Percentiles rank a stretch among this genome's conserved stretches.
phyloP scores from a whole-genome alignment of 345 rosid genomes.

The Eutrema yunnanense region DNA sequence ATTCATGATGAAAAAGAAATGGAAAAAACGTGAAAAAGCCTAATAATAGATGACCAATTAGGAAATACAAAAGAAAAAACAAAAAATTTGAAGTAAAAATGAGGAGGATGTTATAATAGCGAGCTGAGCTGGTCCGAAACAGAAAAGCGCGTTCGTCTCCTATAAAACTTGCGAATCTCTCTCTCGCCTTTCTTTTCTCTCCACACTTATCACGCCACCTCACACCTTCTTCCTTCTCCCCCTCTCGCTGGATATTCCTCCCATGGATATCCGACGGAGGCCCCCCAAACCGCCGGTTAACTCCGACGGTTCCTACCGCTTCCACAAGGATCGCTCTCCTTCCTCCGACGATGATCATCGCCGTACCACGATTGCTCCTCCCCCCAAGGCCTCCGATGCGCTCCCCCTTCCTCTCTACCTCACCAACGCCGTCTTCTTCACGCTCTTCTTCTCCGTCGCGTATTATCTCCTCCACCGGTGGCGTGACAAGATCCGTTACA shows the following conservation, averaged over 20 bases:
- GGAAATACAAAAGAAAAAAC: background rate
- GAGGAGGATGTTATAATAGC: too few species aligned
- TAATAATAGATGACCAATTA: slow-evolving; percentile 7
- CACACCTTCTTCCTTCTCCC: background rate
- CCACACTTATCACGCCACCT: slow-evolving; percentile 26
- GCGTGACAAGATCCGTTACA: slow-evolving; percentile 91
- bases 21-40: background rate
- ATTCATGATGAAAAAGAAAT: background rate
- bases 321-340: background rate
- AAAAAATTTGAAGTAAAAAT: too few species aligned
- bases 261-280: slow-evolving; percentile 58
- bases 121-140: background rate
- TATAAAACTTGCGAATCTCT: slow-evolving; percentile 15
- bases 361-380: slow-evolving; percentile 10
- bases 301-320: background rate
- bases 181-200: background rate
- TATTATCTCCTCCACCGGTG: slow-evolving; percentile 82
- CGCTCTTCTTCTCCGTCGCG: slow-evolving; percentile 84
- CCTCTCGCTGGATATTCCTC: slow-evolving; percentile 1
- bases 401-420: slow-evolving; percentile 76
- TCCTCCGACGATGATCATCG: background rate
- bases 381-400: slow-evolving; percentile 62
- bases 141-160: slow-evolving; percentile 12
- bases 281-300: slow-evolving; percentile 24
- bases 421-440: slow-evolving; percentile 77